These are phyloP conservation scores for Triangularia setosa DNA, from an alignment of 2,329 filamentous ascomycete species.

Conservation along the genomic window DNA sequence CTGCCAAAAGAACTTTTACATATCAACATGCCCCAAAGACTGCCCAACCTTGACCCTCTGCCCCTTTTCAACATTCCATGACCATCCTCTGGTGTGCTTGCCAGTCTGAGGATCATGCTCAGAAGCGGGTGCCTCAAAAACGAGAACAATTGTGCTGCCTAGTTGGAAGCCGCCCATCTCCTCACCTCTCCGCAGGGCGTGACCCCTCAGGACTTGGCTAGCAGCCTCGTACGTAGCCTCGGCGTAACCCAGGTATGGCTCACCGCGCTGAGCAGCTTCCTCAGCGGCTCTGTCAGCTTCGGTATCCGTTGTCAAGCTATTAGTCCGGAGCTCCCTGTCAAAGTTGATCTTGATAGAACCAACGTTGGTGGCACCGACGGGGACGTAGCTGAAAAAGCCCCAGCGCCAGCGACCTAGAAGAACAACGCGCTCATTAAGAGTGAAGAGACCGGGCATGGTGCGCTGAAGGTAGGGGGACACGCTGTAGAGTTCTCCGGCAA, in stretches of 20 bases:
- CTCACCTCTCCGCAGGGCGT: slow-evolving; percentile 80
- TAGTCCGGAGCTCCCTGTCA: slow-evolving; percentile 88
- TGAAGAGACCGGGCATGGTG: slow-evolving; percentile 90
- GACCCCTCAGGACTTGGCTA: slow-evolving; percentile 72
- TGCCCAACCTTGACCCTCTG: slow-evolving; percentile 87
- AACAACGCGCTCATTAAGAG: slow-evolving; percentile 92
- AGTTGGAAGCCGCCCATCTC: slow-evolving; percentile 99
- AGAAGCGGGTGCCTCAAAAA: slow-evolving; percentile 86
- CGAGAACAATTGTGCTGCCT: slow-evolving; percentile 89
- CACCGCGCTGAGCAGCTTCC: slow-evolving; percentile 68
- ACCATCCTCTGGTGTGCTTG: slow-evolving; percentile 65
- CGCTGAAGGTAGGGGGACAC: slow-evolving; percentile 94
- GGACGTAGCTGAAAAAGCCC: slow-evolving; percentile 95
- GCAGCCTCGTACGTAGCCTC: slow-evolving; percentile 85
- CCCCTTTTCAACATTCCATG: slow-evolving; percentile 82
- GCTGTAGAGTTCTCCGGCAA: slow-evolving; percentile 91
- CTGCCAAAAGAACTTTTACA: not conserved
- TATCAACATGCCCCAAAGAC: slow-evolving; percentile 70
- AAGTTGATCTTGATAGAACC: slow-evolving; percentile 97
- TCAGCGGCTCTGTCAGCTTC: slow-evolving; percentile 83
- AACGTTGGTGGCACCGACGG: slow-evolving; percentile 95
- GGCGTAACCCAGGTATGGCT: slow-evolving; percentile 83
- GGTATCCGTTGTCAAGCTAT: slow-evolving; percentile 88
- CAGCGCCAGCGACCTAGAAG: slow-evolving; percentile 91
- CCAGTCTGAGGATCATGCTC: slow-evolving; percentile 48